phyloP scores from a whole-genome alignment of 768 basidiomycete genomes.

The Pleurotus eryngii region DNA sequence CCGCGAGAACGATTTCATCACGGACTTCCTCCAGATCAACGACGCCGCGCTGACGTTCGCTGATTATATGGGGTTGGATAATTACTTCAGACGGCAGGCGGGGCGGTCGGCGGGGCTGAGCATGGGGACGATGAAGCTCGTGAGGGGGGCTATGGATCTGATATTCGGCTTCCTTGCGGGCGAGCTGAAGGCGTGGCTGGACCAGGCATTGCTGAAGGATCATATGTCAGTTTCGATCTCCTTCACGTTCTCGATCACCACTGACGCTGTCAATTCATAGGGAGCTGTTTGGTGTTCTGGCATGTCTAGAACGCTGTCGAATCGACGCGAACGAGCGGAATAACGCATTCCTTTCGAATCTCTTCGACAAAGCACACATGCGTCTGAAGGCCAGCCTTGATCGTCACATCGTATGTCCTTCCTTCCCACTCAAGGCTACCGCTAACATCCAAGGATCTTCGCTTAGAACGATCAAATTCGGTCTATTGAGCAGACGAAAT shows the following conservation, averaged over 20 bases:
- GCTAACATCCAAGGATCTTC: conserved; percentile 1
- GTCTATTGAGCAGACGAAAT: conserved; percentile 84
- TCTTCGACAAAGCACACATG: conserved; percentile 81
- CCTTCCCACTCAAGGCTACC: not conserved
- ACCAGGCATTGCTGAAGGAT: conserved; percentile 72
- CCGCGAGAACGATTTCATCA: conserved; percentile 83
- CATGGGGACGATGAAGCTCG: conserved; percentile 69
- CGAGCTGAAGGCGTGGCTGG: conserved; percentile 84
- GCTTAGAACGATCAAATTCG: conserved; percentile 81
- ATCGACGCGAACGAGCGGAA: conserved; percentile 77
- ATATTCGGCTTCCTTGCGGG: conserved; percentile 90
- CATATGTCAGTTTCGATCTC: conserved; percentile 62
- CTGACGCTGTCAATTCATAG: conserved; percentile 33
- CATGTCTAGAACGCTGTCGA: conserved; percentile 72
- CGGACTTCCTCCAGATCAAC: conserved; percentile 90
- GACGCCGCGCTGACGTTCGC: conserved; percentile 89
- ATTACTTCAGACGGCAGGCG: conserved; percentile 93
- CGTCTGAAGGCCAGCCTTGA: conserved; percentile 76
- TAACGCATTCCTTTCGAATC: conserved; percentile 65
- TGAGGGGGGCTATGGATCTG: conserved; percentile 87
- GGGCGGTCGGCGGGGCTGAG: conserved; percentile 64
- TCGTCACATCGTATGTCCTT: conserved; percentile 58
- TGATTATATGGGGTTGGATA: conserved; percentile 92
- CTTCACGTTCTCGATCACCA: too few relatives aligned
- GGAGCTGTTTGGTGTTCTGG: conserved; percentile 82